These are phyloP conservation scores for Ceratocystis alfenasii DNA, from an alignment of 2,329 filamentous ascomycete genomes.

Conservation along the genomic window DNA sequence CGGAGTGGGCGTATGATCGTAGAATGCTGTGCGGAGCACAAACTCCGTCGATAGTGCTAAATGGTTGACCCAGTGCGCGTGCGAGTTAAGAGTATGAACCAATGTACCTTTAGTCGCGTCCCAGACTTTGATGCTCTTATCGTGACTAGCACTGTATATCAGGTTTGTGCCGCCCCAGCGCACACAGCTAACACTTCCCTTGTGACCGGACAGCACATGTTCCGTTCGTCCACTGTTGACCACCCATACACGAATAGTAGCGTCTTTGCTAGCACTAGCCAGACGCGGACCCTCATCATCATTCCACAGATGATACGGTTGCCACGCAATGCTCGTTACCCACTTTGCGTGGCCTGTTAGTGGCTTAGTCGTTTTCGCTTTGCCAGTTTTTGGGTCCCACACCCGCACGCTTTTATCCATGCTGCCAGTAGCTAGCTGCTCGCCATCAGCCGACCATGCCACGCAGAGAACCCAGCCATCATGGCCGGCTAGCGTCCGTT, in stretches of 20 bases:
- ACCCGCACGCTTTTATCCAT: slow-evolving; percentile 88
- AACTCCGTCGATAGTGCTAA: slow-evolving; percentile 88
- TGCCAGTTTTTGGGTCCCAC: slow-evolving; percentile 77
- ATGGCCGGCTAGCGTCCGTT: slow-evolving; percentile 76
- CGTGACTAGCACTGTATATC: slow-evolving; percentile 76
- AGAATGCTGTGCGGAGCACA: slow-evolving; percentile 71
- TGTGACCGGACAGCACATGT: slow-evolving; percentile 76
- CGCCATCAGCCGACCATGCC: slow-evolving; percentile 74
- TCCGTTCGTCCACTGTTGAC: slow-evolving; percentile 67
- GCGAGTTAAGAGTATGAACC: slow-evolving; percentile 64
- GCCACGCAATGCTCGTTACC: slow-evolving; percentile 81
- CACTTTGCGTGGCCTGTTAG: slow-evolving; percentile 82
- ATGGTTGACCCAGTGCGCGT: slow-evolving; percentile 94
- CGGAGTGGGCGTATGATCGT: slow-evolving; percentile 59
- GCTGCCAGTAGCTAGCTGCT: slow-evolving; percentile 71
- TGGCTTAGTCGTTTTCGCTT: slow-evolving; percentile 51
- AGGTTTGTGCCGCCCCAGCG: slow-evolving; percentile 84
- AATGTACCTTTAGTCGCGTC: slow-evolving; percentile 67
- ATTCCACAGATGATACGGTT: slow-evolving; percentile 76
- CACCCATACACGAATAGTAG: slow-evolving; percentile 72
- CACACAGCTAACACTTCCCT: slow-evolving; percentile 77
- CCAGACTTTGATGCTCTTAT: slow-evolving; percentile 90
- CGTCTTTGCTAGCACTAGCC: slow-evolving; percentile 81
- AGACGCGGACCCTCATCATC: slow-evolving; percentile 58
- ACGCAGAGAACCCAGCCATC: slow-evolving; percentile 82